phyloP scores from a whole-genome alignment of 106 monocot genomes.

The Vanilla planifolia region DNA sequence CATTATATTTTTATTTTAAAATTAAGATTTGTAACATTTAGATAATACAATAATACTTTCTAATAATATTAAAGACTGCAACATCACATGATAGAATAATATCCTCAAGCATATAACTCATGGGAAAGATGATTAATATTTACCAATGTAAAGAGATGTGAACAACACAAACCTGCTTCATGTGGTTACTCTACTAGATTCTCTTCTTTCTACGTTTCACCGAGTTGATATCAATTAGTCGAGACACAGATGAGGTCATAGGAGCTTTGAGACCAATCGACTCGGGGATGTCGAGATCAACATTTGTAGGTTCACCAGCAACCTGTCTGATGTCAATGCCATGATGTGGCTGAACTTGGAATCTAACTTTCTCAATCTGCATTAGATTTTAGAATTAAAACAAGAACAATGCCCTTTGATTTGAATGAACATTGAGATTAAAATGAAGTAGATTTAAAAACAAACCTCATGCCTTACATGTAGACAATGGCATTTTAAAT shows the following conservation, averaged over 20 bases:
- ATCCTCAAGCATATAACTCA: too few relatives aligned
- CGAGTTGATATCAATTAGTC: slow-evolving; percentile 31
- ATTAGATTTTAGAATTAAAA: not conserved
- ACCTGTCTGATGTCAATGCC: slow-evolving; percentile 27
- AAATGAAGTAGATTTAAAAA: too few relatives aligned
- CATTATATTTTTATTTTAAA: too few relatives aligned
- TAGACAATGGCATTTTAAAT: too few relatives aligned
- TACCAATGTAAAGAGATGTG: not conserved
- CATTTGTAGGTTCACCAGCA: slow-evolving; percentile 37
- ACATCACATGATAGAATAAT: too few relatives aligned
- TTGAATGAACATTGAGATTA: too few relatives aligned
- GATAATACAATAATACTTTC: too few relatives aligned
- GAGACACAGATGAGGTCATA: slow-evolving; percentile 14
- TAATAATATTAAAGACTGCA: too few relatives aligned
- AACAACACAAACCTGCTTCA: not conserved
- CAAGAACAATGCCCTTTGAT: too few relatives aligned
- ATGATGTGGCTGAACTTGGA: slow-evolving; percentile 44
- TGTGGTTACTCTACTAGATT: slow-evolving; percentile 10
- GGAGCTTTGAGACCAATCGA: slow-evolving; percentile 57
- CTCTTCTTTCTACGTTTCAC: slow-evolving; percentile 33
- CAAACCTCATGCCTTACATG: too few relatives aligned
- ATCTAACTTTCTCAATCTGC: slow-evolving; percentile 68
- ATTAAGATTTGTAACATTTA: too few relatives aligned
- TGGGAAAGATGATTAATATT: not conserved
- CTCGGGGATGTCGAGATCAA: slow-evolving; percentile 88